Evolutionary conservation across 1,139 yeast genomes (phyloP).

Genomic region (Hansenula lynferdii): DNA sequence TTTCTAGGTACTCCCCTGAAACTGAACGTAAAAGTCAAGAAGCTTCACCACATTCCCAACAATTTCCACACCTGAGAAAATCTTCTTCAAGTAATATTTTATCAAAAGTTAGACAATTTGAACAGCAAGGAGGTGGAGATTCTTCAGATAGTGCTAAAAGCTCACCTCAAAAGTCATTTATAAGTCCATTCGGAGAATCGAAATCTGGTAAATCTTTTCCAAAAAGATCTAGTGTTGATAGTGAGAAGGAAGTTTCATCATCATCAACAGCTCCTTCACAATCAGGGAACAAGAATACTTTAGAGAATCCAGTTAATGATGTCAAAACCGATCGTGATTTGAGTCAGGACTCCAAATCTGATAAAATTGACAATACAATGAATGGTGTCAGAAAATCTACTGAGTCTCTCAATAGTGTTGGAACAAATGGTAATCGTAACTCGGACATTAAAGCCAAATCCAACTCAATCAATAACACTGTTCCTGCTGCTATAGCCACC

Average conservation of each 20-base stretch:
- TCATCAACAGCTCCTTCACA: not conserved
- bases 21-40: not conserved
- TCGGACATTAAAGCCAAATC: too few relatives aligned
- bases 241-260: too few relatives aligned
- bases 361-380: too few relatives aligned
- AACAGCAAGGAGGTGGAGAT: constrained; percentile 13
- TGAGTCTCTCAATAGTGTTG: too few relatives aligned
- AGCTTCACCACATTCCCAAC: not conserved
- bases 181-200: constrained; percentile 19
- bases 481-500: too few relatives aligned
- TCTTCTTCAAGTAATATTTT: constrained; percentile 25
- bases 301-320: not conserved
- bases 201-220: constrained; percentile 27
- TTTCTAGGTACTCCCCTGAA: constrained; percentile 14
- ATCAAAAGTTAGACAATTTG: constrained; percentile 27
- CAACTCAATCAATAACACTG: too few relatives aligned
- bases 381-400: too few relatives aligned
- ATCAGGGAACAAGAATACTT: not conserved
- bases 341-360: too few relatives aligned
- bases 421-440: too few relatives aligned
- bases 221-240: constrained; percentile 13
- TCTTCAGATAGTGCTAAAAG: constrained; percentile 5
- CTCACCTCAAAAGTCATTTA: constrained; percentile 14
- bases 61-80: constrained; percentile 17
- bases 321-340: too few relatives aligned